A percentile compares a stretch with the other conserved stretches of the same genome.
Evolutionary conservation across 2,329 filamentous ascomycete species (phyloP).

Genomic region (Calonectria hongkongensis): DNA sequence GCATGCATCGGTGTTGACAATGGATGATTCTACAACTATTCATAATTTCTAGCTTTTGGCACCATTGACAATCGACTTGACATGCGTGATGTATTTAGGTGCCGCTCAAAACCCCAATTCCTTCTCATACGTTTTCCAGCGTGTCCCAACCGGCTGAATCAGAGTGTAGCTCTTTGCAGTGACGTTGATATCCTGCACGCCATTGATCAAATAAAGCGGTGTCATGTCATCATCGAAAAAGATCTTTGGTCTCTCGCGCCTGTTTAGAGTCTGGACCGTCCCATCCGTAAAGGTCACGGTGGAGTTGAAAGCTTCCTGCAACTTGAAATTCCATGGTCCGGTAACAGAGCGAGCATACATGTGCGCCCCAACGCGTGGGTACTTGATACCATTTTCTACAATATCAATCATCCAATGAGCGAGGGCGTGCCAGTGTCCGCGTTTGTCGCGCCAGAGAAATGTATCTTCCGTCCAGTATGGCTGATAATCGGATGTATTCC

Average conservation of each 20-base stretch:
- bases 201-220: background rate
- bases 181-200: slow-evolving; percentile 13
- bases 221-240: slow-evolving; percentile 15
- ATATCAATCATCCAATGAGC: slow-evolving; percentile 21
- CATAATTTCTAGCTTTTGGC: no score
- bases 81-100: background rate
- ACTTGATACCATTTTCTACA: slow-evolving; percentile 5
- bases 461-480: slow-evolving; percentile 18
- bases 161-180: slow-evolving; percentile 3
- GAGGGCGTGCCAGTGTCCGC: slow-evolving; percentile 5
- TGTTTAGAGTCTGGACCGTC: background rate
- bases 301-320: slow-evolving; percentile 16
- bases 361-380: slow-evolving; percentile 15
- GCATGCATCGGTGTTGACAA: no score
- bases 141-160: background rate
- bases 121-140: background rate
- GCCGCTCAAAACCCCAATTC: background rate
- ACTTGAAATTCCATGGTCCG: background rate
- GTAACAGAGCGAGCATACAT: slow-evolving; percentile 14
- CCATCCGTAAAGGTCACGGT: slow-evolving; percentile 5
- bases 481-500: slow-evolving; percentile 11
- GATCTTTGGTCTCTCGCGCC: slow-evolving; percentile 10
- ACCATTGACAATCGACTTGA: no score
- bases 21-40: no score
- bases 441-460: slow-evolving; percentile 6